phyloP scores from a whole-genome alignment of 768 basidiomycete genomes.

The Russula sp. region DNA sequence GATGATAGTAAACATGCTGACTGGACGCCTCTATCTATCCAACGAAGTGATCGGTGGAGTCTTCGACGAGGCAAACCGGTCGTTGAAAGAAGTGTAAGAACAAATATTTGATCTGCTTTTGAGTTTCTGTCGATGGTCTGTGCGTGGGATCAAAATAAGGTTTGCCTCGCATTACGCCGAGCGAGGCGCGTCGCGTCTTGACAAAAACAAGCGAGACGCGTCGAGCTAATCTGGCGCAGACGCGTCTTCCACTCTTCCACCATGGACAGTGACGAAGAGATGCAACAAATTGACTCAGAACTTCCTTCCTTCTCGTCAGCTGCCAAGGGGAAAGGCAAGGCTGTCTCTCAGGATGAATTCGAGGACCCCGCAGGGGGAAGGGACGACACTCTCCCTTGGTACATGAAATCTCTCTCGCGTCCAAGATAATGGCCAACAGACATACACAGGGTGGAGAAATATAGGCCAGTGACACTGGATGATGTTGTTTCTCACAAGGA shows the following conservation, averaged over 20 bases:
- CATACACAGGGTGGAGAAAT: conserved; percentile 84
- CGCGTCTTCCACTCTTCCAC: conserved; percentile 13
- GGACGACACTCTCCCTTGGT: conserved; percentile 84
- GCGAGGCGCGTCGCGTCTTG: background rate
- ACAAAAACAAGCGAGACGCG: conserved; percentile 12
- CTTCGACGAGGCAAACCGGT: conserved; percentile 75
- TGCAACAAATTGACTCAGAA: conserved; percentile 45
- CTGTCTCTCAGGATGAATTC: conserved; percentile 40
- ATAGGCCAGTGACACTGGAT: conserved; percentile 83
- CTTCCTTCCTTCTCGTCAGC: conserved; percentile 29
- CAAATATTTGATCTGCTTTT: conserved; percentile 34
- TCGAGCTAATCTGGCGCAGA: too few species aligned
- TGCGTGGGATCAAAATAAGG: conserved; percentile 39
- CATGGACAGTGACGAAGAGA: conserved; percentile 62
- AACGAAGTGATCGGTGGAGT: conserved; percentile 89
- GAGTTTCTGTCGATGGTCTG: conserved; percentile 43
- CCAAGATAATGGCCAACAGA: conserved; percentile 16
- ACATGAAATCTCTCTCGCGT: conserved; percentile 32
- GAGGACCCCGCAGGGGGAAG: conserved; percentile 37
- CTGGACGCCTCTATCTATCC: conserved; percentile 82
- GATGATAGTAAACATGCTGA: conserved; percentile 21
- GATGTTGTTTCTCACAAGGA: conserved; percentile 98
- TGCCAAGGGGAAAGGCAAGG: conserved; percentile 75
- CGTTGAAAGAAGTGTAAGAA: conserved; percentile 36
- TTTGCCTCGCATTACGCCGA: conserved; percentile 29